Conservation (phyloP, 1,139 yeast species). For the Trichomonascaceae sp. region DNA sequence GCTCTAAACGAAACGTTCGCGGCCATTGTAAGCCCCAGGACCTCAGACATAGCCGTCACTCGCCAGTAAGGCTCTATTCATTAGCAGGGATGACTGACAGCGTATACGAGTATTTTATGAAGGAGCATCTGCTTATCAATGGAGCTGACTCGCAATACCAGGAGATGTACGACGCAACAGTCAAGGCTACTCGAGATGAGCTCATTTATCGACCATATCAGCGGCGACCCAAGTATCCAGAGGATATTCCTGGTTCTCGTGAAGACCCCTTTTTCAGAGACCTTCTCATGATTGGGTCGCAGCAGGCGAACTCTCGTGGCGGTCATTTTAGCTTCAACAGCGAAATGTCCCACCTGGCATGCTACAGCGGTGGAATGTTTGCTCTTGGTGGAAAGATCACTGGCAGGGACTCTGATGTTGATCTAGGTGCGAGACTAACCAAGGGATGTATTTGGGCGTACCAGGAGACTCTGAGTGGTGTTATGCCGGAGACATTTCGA, state of each 20-base stretch:
- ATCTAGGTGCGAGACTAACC: constrained; percentile 47
- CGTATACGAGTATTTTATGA: constrained; percentile 53
- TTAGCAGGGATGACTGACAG: constrained; percentile 59
- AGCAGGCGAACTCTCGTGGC: constrained; percentile 5
- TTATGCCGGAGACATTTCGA: constrained; percentile 33
- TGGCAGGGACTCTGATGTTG: constrained; percentile 37
- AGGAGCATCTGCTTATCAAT: constrained; percentile 41
- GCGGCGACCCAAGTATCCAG: constrained; percentile 27
- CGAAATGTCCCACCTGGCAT: constrained; percentile 44
- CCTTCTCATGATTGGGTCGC: constrained; percentile 7
- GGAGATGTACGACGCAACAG: constrained; percentile 26
- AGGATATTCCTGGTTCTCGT: constrained; percentile 36
- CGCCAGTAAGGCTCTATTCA: constrained; percentile 13
- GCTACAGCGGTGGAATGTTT: constrained; percentile 64
- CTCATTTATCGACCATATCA: constrained; percentile 34
- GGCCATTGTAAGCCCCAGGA: constrained; percentile 6
- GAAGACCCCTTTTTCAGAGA: constrained; percentile 31
- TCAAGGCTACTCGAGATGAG: constrained; percentile 27
- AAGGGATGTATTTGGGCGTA: constrained; percentile 58
- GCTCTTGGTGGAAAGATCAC: constrained; percentile 53
- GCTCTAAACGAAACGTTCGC: background rate
- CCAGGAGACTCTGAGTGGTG: constrained; percentile 30
- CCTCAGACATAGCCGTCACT: constrained; percentile 2
- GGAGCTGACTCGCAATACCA: constrained; percentile 29
- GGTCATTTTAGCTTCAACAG: constrained; percentile 4